A percentile compares a stretch with the other conserved stretches of the same genome.
These are phyloP conservation scores for Calonectria henricotiae DNA, from an alignment of 2,329 filamentous ascomycete species.

Conservation along the genomic window DNA sequence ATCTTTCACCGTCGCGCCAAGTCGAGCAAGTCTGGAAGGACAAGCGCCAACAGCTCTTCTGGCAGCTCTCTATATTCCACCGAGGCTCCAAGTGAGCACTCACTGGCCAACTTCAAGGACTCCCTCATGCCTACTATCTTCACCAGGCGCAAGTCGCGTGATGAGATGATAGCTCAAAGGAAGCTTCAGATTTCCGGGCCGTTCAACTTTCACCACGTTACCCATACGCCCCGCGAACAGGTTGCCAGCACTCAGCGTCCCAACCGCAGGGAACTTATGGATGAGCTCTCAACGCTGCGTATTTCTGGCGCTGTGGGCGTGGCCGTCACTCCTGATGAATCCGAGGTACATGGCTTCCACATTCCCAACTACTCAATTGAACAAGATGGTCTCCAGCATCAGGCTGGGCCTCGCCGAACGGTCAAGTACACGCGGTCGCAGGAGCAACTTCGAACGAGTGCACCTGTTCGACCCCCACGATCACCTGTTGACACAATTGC, in stretches of 20 bases:
- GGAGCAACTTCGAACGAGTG: slow-evolving; percentile 66
- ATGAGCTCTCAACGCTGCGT: slow-evolving; percentile 63
- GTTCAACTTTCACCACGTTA: slow-evolving; percentile 79
- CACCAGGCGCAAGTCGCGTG: slow-evolving; percentile 64
- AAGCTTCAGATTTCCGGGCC: slow-evolving; percentile 74
- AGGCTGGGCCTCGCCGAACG: slow-evolving; percentile 52
- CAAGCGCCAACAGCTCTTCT: slow-evolving; percentile 65
- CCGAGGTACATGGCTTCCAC: slow-evolving; percentile 61
- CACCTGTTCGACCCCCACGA: slow-evolving; percentile 65
- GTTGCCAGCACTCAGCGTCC: slow-evolving; percentile 60
- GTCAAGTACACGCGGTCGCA: slow-evolving; percentile 66
- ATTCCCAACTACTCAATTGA: slow-evolving; percentile 65
- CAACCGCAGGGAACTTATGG: slow-evolving; percentile 62
- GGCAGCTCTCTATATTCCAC: slow-evolving; percentile 67
- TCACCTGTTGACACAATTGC: slow-evolving; percentile 48
- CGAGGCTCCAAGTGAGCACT: slow-evolving; percentile 60
- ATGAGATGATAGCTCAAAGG: slow-evolving; percentile 56
- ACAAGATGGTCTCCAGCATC: slow-evolving; percentile 37
- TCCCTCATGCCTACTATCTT: slow-evolving; percentile 69
- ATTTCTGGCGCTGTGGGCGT: slow-evolving; percentile 46
- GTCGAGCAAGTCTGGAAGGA: slow-evolving; percentile 62
- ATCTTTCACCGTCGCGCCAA: slow-evolving; percentile 71
- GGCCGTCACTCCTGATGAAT: slow-evolving; percentile 45
- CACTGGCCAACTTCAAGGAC: slow-evolving; percentile 59
- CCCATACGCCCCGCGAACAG: slow-evolving; percentile 71